These are phyloP conservation scores for Juncus effusus DNA, from an alignment of 176 grass and related monocot genomes.

Conservation along the genomic window DNA sequence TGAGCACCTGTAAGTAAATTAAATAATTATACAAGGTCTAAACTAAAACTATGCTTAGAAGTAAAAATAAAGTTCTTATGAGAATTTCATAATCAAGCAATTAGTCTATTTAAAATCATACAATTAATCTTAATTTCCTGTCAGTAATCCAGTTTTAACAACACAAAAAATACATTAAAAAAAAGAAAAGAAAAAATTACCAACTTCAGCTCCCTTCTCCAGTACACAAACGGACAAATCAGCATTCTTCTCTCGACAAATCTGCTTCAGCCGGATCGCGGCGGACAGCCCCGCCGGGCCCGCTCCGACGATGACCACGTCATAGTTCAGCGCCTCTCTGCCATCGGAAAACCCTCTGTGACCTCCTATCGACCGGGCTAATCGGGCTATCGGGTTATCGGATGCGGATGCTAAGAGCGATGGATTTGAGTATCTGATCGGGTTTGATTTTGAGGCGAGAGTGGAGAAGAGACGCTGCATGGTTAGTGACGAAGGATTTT, in stretches of 20 bases:
- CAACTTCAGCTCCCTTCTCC: slow-evolving; percentile 88
- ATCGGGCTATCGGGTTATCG: background rate
- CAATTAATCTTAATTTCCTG: background rate
- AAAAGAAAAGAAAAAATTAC: slow-evolving; percentile 22
- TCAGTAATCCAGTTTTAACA: background rate
- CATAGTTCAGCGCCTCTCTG: slow-evolving; percentile 72
- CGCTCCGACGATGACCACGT: slow-evolving; percentile 77
- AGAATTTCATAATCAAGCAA: background rate
- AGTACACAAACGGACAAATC: slow-evolving; percentile 87
- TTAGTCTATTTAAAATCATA: slow-evolving; percentile 10
- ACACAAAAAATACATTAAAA: background rate
- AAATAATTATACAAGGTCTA: background rate
- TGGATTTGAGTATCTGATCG: background rate
- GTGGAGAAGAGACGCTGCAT: background rate
- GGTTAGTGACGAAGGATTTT: background rate
- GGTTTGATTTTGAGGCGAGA: background rate
- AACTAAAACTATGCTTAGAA: too few species aligned
- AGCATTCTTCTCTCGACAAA: slow-evolving; percentile 62
- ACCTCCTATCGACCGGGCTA: slow-evolving; percentile 8
- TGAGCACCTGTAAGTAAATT: slow-evolving; percentile 54
- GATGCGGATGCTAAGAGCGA: background rate
- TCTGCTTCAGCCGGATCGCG: slow-evolving; percentile 80
- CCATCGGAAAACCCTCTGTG: slow-evolving; percentile 37
- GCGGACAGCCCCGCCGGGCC: slow-evolving; percentile 80
- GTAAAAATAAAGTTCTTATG: background rate